Base-by-base conservation (phyloP, 129 eudicot species). In the Chrysanthemum seticuspe region DNA sequence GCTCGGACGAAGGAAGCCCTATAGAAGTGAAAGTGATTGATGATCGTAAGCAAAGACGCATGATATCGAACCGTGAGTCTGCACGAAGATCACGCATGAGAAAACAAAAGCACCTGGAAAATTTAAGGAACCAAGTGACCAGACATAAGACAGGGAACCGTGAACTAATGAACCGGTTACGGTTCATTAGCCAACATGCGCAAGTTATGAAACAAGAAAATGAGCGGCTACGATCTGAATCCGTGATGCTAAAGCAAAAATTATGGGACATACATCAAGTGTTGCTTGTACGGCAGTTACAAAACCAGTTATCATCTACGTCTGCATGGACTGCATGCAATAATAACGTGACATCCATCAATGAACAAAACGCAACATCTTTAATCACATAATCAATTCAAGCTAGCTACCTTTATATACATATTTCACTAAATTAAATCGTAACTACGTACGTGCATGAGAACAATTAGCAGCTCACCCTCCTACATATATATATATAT, bases 11-110 rank as follows among this genome's bases (percentile, higher is more conserved):
- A 6, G 70, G 70, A 56, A 55, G 68, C 66, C 83, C 65, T 1
- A 25, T 44, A 2, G 65, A 82, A 13, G 53, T 47, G 4, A 50
- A 36, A 34, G 77, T n/a, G 6, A 44, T 68, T 10, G 96, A 89
- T 14, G 98, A 89, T 13, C 81, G 91, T 12, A 92, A 92, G 81
- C 81, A 84, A 45, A 85, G 87, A 79, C 91, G 98, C 11, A 92
- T 87, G 98, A 65, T 89, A 72, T 92, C 98, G 4, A 92, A 92
- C 89, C 91, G 98, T 74, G 96, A 89, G 74, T 92, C 98, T 2
- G 98, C 98, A 2, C 60, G 96, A 68, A 79, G 98, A 70, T 92
- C 98, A 9, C 87, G 98, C 29, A 82, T 89, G 96, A 68, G 96
- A 47, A 92, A 92, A 80, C 91, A 89, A 82, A 83, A 66, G 71